A percentile compares a stretch with the other conserved stretches of the same genome.
phyloP scores from a whole-genome alignment of 148 eudicot species.

The Fagopyrum homotropicum region DNA sequence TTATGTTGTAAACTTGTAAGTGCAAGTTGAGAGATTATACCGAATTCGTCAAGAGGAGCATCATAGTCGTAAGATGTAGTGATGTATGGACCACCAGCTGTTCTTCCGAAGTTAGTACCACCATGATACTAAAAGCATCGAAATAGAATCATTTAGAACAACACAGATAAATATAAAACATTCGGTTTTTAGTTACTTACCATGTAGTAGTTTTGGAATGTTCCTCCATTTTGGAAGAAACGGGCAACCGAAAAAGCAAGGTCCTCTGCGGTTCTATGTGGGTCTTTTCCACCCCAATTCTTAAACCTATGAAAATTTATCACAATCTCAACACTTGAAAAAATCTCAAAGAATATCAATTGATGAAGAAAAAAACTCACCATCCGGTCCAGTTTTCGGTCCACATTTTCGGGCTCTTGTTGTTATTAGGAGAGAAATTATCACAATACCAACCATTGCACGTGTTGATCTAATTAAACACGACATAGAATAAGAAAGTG shows the following conservation, averaged over 20 bases:
- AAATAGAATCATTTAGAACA: not conserved
- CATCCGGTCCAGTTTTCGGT: slow-evolving; percentile 67
- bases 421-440: slow-evolving; percentile 27
- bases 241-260: slow-evolving; percentile 30
- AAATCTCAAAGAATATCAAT: too few species aligned
- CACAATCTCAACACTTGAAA: too few species aligned
- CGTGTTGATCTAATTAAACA: slow-evolving; percentile 31
- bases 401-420: slow-evolving; percentile 53
- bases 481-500: not conserved
- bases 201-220: slow-evolving; percentile 36
- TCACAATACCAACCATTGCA: slow-evolving; percentile 56
- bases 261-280: slow-evolving; percentile 37
- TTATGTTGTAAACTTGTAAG: too few species aligned
- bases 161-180: not conserved
- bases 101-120: slow-evolving; percentile 48
- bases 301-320: slow-evolving; percentile 19
- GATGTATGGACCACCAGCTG: slow-evolving; percentile 43
- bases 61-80: slow-evolving; percentile 45
- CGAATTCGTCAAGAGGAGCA: slow-evolving; percentile 40
- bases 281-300: slow-evolving; percentile 30
- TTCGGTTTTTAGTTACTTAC: not conserved
- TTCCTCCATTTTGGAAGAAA: slow-evolving; percentile 34
- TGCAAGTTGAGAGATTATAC: not conserved
- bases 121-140: slow-evolving; percentile 34
- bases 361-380: slow-evolving; percentile 19